A percentile compares a stretch with the other conserved stretches of the same genome.
Conservation (phyloP, 352 stramenopile species). For the Phytopythium litorale region DNA sequence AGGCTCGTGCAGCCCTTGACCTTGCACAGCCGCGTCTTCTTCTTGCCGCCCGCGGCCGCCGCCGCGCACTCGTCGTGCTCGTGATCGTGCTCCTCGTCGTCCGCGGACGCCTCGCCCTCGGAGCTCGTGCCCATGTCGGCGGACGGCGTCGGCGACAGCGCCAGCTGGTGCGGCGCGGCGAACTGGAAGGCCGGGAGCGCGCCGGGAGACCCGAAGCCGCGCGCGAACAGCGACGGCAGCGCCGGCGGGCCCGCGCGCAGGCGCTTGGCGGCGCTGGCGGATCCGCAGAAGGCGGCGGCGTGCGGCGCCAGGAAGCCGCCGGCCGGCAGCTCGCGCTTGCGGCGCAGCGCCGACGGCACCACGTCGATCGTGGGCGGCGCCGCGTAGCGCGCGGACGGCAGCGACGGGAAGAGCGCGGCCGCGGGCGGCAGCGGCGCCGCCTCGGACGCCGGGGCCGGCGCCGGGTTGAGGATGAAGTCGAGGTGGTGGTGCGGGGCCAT, state of each 20-base stretch:
- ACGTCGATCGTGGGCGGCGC: slow-evolving; percentile 24
- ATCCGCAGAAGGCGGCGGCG: background rate
- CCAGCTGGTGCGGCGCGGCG: background rate
- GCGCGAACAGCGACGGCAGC: slow-evolving; percentile 21
- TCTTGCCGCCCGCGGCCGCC: slow-evolving; percentile 17
- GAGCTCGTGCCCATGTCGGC: slow-evolving; percentile 16
- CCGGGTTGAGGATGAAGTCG: slow-evolving; percentile 31
- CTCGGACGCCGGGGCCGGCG: slow-evolving; percentile 14
- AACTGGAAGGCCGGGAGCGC: background rate
- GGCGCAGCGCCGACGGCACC: slow-evolving; percentile 15
- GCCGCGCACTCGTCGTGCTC: background rate
- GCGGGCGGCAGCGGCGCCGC: slow-evolving; percentile 11
- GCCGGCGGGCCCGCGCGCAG: background rate
- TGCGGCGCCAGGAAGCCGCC: background rate
- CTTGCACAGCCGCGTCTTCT: slow-evolving; percentile 53
- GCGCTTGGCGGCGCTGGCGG: slow-evolving; percentile 12
- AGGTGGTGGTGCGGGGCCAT: slow-evolving; percentile 13
- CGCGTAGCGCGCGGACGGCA: slow-evolving; percentile 11
- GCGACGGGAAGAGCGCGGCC: slow-evolving; percentile 9
- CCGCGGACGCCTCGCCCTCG: slow-evolving; percentile 27
- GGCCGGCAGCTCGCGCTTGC: slow-evolving; percentile 6
- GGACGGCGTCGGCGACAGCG: slow-evolving; percentile 13
- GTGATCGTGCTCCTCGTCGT: slow-evolving; percentile 17
- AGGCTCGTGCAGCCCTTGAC: slow-evolving; percentile 65
- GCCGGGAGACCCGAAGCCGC: background rate